A percentile compares a stretch with the other conserved stretches of the same genome.
Evolutionary conservation across 192 early-diverging fungal species (phyloP).

Genomic region (Mortierella antarctica): DNA sequence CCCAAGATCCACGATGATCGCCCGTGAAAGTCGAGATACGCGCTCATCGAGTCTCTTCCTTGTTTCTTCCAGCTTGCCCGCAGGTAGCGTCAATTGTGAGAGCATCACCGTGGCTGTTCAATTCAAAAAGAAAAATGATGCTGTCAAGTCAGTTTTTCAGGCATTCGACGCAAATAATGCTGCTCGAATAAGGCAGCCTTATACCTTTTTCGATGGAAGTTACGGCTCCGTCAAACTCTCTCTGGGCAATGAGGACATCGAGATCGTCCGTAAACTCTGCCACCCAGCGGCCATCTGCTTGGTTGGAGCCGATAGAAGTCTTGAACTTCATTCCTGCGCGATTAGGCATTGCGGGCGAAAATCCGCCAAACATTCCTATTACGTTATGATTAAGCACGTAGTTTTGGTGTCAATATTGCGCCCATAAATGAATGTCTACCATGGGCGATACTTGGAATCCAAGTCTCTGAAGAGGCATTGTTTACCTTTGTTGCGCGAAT

Average conservation of each 20-base stretch:
- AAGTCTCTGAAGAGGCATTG: no score
- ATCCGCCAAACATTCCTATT: not conserved
- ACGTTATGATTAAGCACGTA: not conserved
- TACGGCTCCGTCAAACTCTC: conserved; percentile 91
- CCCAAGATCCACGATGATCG: conserved; percentile 74
- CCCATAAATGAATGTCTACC: not conserved
- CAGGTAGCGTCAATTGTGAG: conserved; percentile 40
- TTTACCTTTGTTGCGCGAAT: conserved; percentile 34
- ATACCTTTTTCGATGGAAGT: conserved; percentile 73
- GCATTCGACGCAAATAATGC: not conserved
- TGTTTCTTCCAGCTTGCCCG: conserved; percentile 50
- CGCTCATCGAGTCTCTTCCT: conserved; percentile 57
- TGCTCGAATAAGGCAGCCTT: not conserved
- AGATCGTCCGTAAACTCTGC: conserved; percentile 86
- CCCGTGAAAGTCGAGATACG: conserved; percentile 52
- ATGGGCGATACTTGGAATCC: not conserved
- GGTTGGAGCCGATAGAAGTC: conserved; percentile 24
- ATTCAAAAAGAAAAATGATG: not conserved
- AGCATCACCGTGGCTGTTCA: conserved; percentile 45
- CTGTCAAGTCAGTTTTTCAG: not conserved
- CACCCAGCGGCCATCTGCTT: conserved; percentile 66
- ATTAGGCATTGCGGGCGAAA: conserved; percentile 26
- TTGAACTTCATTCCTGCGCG: conserved; percentile 43
- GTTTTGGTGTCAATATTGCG: no score
- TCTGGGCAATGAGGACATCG: conserved; percentile 92